phyloP scores from a whole-genome alignment of 495 filamentous ascomycete species.

The Penicillium dipodomyicola region DNA sequence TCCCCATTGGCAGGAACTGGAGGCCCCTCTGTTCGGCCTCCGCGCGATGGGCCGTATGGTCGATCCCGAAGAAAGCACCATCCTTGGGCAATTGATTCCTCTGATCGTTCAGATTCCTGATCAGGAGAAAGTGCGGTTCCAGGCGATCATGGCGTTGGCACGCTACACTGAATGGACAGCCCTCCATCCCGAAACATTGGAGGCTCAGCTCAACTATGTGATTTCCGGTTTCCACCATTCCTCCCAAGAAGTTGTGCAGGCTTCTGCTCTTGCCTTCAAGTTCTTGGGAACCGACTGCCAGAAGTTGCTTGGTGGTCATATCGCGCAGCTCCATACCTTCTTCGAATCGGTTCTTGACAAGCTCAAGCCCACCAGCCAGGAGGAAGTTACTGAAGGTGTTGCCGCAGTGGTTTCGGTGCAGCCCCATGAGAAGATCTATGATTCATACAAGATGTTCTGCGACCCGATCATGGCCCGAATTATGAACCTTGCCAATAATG shows the following conservation, averaged over 20 bases:
- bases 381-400: slow-evolving; percentile 93
- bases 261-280: slow-evolving; percentile 89
- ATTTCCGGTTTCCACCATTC: slow-evolving; percentile 82
- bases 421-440: slow-evolving; percentile 73
- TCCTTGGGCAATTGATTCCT: slow-evolving; percentile 87
- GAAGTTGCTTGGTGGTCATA: slow-evolving; percentile 74
- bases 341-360: slow-evolving; percentile 85
- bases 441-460: slow-evolving; percentile 85
- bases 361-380: slow-evolving; percentile 79
- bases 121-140: slow-evolving; percentile 95
- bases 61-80: slow-evolving; percentile 75
- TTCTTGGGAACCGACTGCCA: slow-evolving; percentile 96
- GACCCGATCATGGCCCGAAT: slow-evolving; percentile 85
- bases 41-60: slow-evolving; percentile 98
- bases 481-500: slow-evolving; percentile 82
- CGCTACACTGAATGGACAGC: slow-evolving; percentile 98
- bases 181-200: slow-evolving; percentile 84
- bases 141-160: slow-evolving; percentile 93
- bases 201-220: slow-evolving; percentile 91
- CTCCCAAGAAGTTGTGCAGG: slow-evolving; percentile 83
- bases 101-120: slow-evolving; percentile 89
- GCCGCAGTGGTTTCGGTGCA: slow-evolving; percentile 87
- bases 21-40: slow-evolving; percentile 92
- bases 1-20: slow-evolving; percentile 94
- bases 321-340: slow-evolving; percentile 81